Evolutionary conservation across 2,329 filamentous ascomycete genomes (phyloP).

Genomic region (Cercospora beticola): DNA sequence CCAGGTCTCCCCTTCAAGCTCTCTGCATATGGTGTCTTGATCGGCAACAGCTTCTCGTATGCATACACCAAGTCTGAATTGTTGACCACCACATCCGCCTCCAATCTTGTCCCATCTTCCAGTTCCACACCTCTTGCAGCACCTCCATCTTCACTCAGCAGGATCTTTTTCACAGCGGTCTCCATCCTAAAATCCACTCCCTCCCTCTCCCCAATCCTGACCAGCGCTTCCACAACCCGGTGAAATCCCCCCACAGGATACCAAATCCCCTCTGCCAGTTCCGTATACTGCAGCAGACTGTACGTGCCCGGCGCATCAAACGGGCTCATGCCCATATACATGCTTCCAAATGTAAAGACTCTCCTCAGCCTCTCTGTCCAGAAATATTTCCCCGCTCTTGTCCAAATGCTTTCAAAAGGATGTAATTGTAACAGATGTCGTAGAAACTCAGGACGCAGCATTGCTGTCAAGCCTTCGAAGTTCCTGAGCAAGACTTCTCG

Average conservation of each 20-base stretch:
- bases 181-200: constrained; percentile 64
- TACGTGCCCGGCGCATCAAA: constrained; percentile 76
- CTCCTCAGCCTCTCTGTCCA: constrained; percentile 66
- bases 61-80: constrained; percentile 75
- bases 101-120: constrained; percentile 56
- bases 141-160: constrained; percentile 54
- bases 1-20: constrained; percentile 53
- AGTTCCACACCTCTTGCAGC: constrained; percentile 61
- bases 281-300: constrained; percentile 71
- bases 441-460: constrained; percentile 61
- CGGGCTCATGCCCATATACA: constrained; percentile 81
- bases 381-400: constrained; percentile 65
- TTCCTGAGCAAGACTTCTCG: constrained; percentile 66
- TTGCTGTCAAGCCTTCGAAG: constrained; percentile 60
- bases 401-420: constrained; percentile 70
- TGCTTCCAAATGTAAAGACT: constrained; percentile 75
- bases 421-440: constrained; percentile 61
- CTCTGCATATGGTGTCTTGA: constrained; percentile 42
- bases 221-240: constrained; percentile 60
- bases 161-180: constrained; percentile 57
- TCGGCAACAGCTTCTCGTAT: constrained; percentile 67
- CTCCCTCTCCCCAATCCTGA: constrained; percentile 59
- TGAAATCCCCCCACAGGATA: constrained; percentile 72
- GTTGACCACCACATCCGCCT: constrained; percentile 66
- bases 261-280: constrained; percentile 74